Evolutionary conservation across 2,329 filamentous ascomycete genomes (phyloP), one percentile per base, ranked within the genome.

Genomic region (Neofusicoccum sp.): DNA sequence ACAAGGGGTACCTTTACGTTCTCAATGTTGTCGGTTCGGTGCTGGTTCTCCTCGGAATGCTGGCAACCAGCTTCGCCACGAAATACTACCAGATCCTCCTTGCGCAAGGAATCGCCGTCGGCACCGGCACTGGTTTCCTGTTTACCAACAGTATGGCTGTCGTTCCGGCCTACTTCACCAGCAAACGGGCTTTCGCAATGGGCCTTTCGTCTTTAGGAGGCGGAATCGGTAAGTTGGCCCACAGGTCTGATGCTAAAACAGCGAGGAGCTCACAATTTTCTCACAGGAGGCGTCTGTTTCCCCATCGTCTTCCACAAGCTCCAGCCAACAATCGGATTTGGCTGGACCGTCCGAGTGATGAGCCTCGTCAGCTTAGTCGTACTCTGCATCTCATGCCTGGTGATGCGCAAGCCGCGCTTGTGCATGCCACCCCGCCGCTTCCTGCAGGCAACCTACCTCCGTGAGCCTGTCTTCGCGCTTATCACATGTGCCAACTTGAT

Each of bases 261-360:
- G n/a, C n/a, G n/a, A n/a, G n/a, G n/a, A n/a, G n/a, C n/a, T n/a
- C n/a, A n/a, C 12, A 65, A n/a, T n/a, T n/a, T n/a, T n/a, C n/a
- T n/a, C n/a, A n/a, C 80, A 14, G 69, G 72, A 66, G 63, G 26
- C 63, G 63, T 38, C 0, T 9, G 61, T 12, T 61, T 57, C 12
- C 81, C 81, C 0, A 81, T 84, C 48, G 72, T 82, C 4, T 82
- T 89, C 67, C 79, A 85, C 65, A 79, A 82, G 49, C 73, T 89
- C 16, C 77, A 85, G 6, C 82, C 83, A 0, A 69, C 74, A 14
- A 77, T 88, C 31, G 86, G 86, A 0, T 89, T 89, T 65, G 75
- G 78, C 0, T 88, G 86, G 85, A 81, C 86, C 0, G 85, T 86
- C 3, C 78, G 89, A 6, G 81, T 86, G 8, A 77, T 89, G 1